Evolutionary conservation across 257 asterid species (phyloP).

Genomic region (Striga asiatica): DNA sequence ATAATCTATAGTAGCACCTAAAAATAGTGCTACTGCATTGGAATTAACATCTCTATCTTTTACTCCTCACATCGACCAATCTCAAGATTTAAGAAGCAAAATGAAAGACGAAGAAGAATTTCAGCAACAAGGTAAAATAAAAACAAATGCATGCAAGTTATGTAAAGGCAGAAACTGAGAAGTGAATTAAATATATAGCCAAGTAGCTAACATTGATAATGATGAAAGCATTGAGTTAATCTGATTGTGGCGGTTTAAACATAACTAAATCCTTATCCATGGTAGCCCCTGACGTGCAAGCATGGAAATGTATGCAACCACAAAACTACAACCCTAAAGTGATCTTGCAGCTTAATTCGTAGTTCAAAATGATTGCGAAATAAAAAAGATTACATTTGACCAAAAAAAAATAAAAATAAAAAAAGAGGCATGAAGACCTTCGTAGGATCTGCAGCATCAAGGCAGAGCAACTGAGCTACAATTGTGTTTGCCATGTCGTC

Average conservation of each 20-base stretch:
- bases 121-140: neutral
- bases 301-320: too few relatives aligned
- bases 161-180: neutral
- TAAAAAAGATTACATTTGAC: neutral
- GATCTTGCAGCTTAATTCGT: too few relatives aligned
- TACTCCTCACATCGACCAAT: neutral
- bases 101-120: neutral
- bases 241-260: neutral
- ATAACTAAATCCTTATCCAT: neutral
- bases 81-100: neutral
- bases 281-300: too few relatives aligned
- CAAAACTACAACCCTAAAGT: neutral
- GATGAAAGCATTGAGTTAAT: neutral
- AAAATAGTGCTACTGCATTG: neutral
- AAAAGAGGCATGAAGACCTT: slow-evolving; percentile 30
- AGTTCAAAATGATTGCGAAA: too few relatives aligned
- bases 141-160: neutral
- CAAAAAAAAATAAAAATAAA: neutral
- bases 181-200: neutral
- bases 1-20: neutral
- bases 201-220: neutral
- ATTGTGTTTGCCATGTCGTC: slow-evolving; percentile 96
- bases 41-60: neutral
- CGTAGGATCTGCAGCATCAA: slow-evolving; percentile 78
- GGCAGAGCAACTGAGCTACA: slow-evolving; percentile 94